Evolutionary conservation across 2,329 filamentous ascomycete species (phyloP), one percentile per base, ranked within the genome.

Genomic region (Pseudocercospora vitis): DNA sequence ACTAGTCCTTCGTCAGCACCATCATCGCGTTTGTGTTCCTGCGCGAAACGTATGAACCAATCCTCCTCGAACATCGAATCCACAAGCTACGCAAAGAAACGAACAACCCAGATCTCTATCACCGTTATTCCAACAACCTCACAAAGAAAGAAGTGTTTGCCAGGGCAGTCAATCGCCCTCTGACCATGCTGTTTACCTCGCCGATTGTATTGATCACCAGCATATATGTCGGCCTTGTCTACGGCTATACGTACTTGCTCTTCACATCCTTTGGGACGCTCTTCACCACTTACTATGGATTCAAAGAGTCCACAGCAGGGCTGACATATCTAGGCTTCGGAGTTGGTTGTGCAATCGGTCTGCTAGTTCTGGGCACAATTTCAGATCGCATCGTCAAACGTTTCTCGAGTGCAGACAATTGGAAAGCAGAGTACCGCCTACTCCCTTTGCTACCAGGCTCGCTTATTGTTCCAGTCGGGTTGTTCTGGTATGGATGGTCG

Each of bases 221-320:
- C 12, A 69, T 78, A 45, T 78, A 78, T 60, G 65, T 67, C 56
- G 57, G 57, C 7, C 67, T 67, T 47, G 56, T 69, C 72, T 69
- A 68, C 44, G 65, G 68, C 9, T 42, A 64, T 8, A 44, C 64
- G 0, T 95, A 94, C 67, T 84, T 92, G 23, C 92, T 92, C 75
- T 78, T 96, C 50, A 91, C 89, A 0, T 88, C 89, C 0, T 95
- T 94, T 63, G 85, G 87, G 0, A 81, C 94, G 35, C 87, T 95
- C 46, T 95, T 94, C 73, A 76, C 85, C 56, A 70, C 72, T 2
- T 78, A 91, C 4, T 86, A 95, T 70, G 79, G 81, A 60, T 86
- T 92, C 74, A 81, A n/a, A n/a, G n/a, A n/a, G n/a, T n/a, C n/a
- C 7, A 45, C 23, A 29, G 23, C 24, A 9, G 24, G 42, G 11